These are phyloP conservation scores for Fragaria nilgerrensis DNA, from an alignment of 306 rosid species.

Conservation along the genomic window DNA sequence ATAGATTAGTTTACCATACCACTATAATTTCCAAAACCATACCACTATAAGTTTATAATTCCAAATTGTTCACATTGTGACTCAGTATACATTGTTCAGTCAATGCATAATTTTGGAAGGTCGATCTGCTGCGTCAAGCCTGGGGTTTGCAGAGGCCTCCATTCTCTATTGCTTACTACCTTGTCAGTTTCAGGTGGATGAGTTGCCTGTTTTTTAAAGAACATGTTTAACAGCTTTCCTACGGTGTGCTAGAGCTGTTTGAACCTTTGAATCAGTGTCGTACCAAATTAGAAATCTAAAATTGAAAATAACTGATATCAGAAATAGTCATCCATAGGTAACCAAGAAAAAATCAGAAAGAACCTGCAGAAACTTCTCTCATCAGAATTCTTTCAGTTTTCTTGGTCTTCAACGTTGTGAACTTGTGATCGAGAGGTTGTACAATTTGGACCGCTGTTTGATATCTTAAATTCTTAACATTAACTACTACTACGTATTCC, in stretches of 20 bases:
- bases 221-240: neutral
- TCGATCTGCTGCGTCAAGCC: neutral
- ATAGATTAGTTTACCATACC: no score
- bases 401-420: neutral
- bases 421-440: no score
- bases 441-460: no score
- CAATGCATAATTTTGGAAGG: neutral
- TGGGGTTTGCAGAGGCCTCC: neutral
- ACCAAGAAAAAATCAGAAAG: neutral
- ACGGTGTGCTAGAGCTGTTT: neutral
- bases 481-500: neutral
- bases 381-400: neutral
- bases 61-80: no score
- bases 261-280: neutral
- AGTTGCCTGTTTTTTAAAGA: neutral
- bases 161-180: neutral
- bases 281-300: neutral
- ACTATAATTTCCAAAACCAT: no score
- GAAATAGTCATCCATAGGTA: neutral
- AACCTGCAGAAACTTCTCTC: constrained; percentile 1
- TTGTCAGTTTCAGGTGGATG: neutral
- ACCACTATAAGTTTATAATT: no score
- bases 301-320: neutral
- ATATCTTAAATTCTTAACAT: neutral
- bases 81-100: no score